Evolutionary conservation across 2,329 filamentous ascomycete species (phyloP).

Genomic region (Chrysoporthe puriensis): DNA sequence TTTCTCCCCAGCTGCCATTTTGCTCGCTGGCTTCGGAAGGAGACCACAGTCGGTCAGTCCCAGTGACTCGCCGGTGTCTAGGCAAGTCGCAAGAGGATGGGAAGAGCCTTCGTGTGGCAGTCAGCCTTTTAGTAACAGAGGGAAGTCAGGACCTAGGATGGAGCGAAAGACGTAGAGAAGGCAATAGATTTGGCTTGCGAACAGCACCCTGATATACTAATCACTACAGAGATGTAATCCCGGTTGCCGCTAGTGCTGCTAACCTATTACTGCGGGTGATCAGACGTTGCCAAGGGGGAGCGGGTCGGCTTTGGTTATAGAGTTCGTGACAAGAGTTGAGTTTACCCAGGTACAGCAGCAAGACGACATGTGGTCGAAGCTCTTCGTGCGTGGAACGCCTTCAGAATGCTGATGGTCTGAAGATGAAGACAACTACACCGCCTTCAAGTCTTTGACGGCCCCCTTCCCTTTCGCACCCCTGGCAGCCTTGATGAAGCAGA

Average conservation of each 20-base stretch:
- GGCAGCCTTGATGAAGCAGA: not conserved
- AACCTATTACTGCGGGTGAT: not conserved
- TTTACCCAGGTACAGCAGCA: not conserved
- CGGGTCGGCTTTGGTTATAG: no score
- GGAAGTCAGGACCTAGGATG: not conserved
- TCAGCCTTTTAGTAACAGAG: not conserved
- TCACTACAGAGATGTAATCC: not conserved
- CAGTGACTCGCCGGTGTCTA: not conserved
- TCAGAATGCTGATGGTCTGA: not conserved
- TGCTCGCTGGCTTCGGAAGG: not conserved
- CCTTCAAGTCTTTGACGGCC: not conserved
- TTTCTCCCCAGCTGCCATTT: conserved; percentile 17
- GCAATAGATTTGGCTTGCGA: not conserved
- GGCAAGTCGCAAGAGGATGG: not conserved
- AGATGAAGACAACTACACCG: not conserved
- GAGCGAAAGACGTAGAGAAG: not conserved
- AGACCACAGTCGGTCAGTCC: not conserved
- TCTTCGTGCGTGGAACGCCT: not conserved
- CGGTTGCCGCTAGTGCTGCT: not conserved
- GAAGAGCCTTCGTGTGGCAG: not conserved
- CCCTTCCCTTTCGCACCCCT: not conserved
- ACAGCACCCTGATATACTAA: not conserved
- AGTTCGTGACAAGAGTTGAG: not conserved
- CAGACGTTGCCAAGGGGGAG: not conserved
- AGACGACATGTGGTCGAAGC: not conserved